Base-by-base conservation (phyloP, 2,329 filamentous ascomycete genomes). In the Nannizziopsis arthrosporioides region DNA sequence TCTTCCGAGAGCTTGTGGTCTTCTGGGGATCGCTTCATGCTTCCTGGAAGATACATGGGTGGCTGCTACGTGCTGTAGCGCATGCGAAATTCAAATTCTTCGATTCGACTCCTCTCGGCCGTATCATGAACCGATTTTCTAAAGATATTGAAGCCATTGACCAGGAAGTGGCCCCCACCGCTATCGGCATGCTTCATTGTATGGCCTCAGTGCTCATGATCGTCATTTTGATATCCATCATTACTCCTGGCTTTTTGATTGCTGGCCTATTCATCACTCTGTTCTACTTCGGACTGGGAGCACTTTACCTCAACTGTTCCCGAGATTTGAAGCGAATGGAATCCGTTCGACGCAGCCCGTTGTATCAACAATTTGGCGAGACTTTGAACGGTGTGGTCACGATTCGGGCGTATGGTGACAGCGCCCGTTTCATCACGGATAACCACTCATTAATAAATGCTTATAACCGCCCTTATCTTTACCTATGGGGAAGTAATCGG, bases 281-380 rank as follows among this genome's bases (percentile, higher is more conserved):
- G 2, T 69, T 94, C 0, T 98, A 95, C 66, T 80, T 85, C 60
- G 69, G 86, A 15, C 81, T 96, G 31, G 88, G 87, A 30, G 76
- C 80, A 37, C 87, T 96, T 61, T 98, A 98, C 65, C 77, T 98
- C 41, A 82, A 82, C 56, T 84, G 90, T 0, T 96, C 92, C n/a
- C 81, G 90, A 54, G 92, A 96, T 61, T 75, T 98, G 48, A 98
- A 98, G 72, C 81, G 92, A 42, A 72, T 98, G 5, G 93, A 98
- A 64, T 94, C 90, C 5, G 81, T 96, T 1, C 86, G 95, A 64
- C 78, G 90, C 61, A 96, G 89, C 64, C 92, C 92, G 1, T 72
- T 98, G 5, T 98, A 95, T 69, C 92, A 98, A 66, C 92, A 96
- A 57, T 98, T 98, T 56, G 90, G 92, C 54, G 92, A 98, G 70